Evolutionary conservation across 768 basidiomycete species (phyloP).

Genomic region (Russula abietina): DNA sequence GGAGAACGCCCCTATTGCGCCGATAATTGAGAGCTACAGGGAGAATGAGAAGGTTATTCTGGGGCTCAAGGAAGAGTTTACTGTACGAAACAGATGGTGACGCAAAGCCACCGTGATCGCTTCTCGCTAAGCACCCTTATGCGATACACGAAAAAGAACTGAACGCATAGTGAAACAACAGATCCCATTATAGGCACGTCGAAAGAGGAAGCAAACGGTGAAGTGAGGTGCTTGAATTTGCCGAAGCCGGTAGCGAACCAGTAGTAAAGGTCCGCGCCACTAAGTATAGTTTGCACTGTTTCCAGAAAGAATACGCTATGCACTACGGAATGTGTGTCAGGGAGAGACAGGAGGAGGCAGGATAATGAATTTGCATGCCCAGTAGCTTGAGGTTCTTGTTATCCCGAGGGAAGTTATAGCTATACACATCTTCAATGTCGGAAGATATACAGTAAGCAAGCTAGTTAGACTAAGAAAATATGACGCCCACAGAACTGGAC

Average conservation of each 20-base stretch:
- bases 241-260: conserved; percentile 33
- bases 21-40: background rate
- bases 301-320: conserved; percentile 27
- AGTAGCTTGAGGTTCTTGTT: background rate
- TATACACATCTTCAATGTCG: conserved; percentile 11
- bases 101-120: background rate
- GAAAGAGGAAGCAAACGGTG: conserved; percentile 25
- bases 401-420: conserved; percentile 14
- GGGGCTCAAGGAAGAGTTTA: too few species aligned
- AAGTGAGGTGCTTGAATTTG: conserved; percentile 25
- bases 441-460: background rate
- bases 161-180: conserved; percentile 28
- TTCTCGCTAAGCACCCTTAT: conserved; percentile 23
- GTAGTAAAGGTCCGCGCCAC: conserved; percentile 29
- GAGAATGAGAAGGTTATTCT: background rate
- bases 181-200: conserved; percentile 30
- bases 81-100: background rate
- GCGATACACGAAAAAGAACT: conserved; percentile 33
- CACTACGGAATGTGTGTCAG: conserved; percentile 22
- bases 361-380: background rate
- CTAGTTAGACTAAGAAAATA: background rate
- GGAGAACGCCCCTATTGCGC: background rate
- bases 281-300: conserved; percentile 27
- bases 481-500: conserved; percentile 31
- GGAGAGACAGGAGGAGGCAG: background rate